Conservation (phyloP, 768 basidiomycete genomes). For the Termitomyces sp. region DNA sequence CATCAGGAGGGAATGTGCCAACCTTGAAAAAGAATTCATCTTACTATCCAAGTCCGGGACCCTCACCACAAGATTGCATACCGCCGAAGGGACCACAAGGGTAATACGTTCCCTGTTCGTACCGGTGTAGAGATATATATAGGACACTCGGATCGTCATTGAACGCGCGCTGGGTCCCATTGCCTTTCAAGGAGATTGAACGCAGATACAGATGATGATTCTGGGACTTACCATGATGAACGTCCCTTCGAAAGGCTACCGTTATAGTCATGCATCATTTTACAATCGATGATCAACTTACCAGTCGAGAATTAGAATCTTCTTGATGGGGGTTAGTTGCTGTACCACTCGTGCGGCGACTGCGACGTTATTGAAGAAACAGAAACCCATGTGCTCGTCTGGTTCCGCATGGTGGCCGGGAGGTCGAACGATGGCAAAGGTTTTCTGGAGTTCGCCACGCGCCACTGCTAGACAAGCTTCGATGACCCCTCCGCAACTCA, state of each 20-base stretch:
- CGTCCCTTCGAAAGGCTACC: constrained; percentile 50
- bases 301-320: constrained; percentile 94
- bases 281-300: constrained; percentile 31
- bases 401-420: constrained; percentile 99
- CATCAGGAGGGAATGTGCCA: constrained; percentile 6
- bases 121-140: constrained; percentile 93
- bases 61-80: constrained; percentile 81
- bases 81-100: constrained; percentile 90
- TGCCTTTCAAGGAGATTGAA: constrained; percentile 50
- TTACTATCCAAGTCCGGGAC: constrained; percentile 80
- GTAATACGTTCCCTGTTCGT: constrained; percentile 89
- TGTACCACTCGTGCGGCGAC: constrained; percentile 85
- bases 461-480: constrained; percentile 88
- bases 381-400: constrained; percentile 98
- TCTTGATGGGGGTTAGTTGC: constrained; percentile 61
- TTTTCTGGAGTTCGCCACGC: constrained; percentile 69
- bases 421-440: constrained; percentile 93
- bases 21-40: constrained; percentile 22
- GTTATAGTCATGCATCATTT: neutral
- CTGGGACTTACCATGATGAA: constrained; percentile 80
- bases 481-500: constrained; percentile 94
- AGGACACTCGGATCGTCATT: constrained; percentile 88
- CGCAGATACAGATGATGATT: neutral
- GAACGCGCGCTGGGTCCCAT: constrained; percentile 96
- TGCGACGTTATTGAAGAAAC: constrained; percentile 98